Percentiles rank a stretch among this genome's conserved stretches.
These are phyloP conservation scores for Calonectria honghensis DNA, from an alignment of 2,329 filamentous ascomycete genomes.

Conservation along the genomic window DNA sequence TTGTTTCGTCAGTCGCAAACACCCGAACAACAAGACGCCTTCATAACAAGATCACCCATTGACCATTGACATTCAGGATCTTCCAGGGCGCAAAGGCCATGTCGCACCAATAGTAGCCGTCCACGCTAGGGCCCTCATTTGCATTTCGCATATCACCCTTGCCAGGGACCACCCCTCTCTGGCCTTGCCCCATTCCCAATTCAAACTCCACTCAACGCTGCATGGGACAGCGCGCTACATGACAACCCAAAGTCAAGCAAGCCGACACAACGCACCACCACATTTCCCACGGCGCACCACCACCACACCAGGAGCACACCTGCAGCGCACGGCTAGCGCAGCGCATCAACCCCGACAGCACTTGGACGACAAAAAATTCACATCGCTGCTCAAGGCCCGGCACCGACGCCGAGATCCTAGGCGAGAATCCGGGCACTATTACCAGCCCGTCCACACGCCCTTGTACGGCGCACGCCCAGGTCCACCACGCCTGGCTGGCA, in stretches of 20 bases:
- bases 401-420: conserved; percentile 18
- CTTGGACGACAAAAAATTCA: conserved; percentile 42
- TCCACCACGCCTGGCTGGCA: conserved; percentile 22
- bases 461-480: conserved; percentile 43
- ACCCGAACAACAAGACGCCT: neutral
- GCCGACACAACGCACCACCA: conserved; percentile 33
- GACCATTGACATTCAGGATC: conserved; percentile 13
- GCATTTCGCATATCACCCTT: conserved; percentile 49
- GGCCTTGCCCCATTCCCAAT: conserved; percentile 42
- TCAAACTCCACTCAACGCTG: conserved; percentile 53
- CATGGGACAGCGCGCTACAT: conserved; percentile 49
- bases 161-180: conserved; percentile 47
- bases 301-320: conserved; percentile 27
- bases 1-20: conserved; percentile 1
- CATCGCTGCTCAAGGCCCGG: conserved; percentile 32
- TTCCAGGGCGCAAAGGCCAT: conserved; percentile 34
- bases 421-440: conserved; percentile 13
- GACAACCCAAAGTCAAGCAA: conserved; percentile 27
- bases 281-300: conserved; percentile 32
- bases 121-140: conserved; percentile 56
- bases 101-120: conserved; percentile 57
- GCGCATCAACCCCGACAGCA: conserved; percentile 34
- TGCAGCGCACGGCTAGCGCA: conserved; percentile 33
- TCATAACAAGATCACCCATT: conserved; percentile 15
- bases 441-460: conserved; percentile 21